Evolutionary conservation across 768 basidiomycete genomes (phyloP), one percentile per base, ranked within the genome.

Genomic region (Collybia nuda): DNA sequence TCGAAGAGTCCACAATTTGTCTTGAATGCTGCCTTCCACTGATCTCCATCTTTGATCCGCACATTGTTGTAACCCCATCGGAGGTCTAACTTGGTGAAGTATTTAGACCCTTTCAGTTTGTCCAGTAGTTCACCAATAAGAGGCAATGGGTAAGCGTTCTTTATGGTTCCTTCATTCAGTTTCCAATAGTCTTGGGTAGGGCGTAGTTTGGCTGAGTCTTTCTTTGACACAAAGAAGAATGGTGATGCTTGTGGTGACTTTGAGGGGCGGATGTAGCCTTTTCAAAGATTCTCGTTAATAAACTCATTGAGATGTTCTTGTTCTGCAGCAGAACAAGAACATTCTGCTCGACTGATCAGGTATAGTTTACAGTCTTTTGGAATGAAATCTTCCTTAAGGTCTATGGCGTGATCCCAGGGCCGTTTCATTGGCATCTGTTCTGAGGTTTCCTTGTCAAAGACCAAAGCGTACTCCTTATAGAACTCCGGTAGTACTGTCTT

Each of bases 11-110:
- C 69, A 15, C 55, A 54, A 17, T 64, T 55, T 0, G 61, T 68
- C 2, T 41, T 44, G 57, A 77, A 76, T 0, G 68, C 69, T 0
- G 66, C 72, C 49, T 77, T 78, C 67, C 67, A 70, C 57, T 75
- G 59, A 41, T 77, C 66, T 5, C 72, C 73, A 40, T 70, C 55
- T 8, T 62, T 64, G 24, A 26, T 26, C 24, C 24, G 24, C 4
- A 26, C 43, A 14, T 71, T 67, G 55, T 76, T 65, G 54, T 66
- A 79, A 0, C 67, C 73, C 39, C 63, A 62, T 42, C 24, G 24
- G 3, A 26, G 7, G 7, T 26, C 24, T 7, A 26, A 26, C 24
- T 26, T 26, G 3, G 24, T 26, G 24, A 26, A 26, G 24, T 26
- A 26, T 26, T 26, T 26, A 4, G 24, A 3, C 24, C 24, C 24